phyloP scores from a whole-genome alignment of 2,329 filamentous ascomycete species.

The Eutypella sp. region DNA sequence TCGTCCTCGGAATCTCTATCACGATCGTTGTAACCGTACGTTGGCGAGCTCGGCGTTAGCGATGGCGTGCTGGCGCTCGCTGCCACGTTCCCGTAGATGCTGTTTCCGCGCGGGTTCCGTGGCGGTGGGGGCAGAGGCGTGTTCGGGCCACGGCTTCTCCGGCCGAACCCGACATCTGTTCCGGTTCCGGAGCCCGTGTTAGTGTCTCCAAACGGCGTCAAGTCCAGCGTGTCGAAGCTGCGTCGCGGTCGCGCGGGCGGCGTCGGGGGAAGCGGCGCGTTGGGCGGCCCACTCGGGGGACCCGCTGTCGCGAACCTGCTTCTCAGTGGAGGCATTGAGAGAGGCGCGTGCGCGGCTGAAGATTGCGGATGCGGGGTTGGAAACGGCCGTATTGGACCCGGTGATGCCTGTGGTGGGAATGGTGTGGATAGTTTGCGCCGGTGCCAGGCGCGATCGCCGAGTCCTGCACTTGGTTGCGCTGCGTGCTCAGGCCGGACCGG shows the following conservation, averaged over 20 bases:
- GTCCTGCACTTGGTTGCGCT: slow-evolving; percentile 8
- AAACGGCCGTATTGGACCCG: background rate
- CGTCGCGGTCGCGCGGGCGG: slow-evolving; percentile 13
- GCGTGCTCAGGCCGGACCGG: slow-evolving; percentile 9
- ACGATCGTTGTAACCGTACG: background rate
- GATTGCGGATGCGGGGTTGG: background rate
- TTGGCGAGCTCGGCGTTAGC: slow-evolving; percentile 2
- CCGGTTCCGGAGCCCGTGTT: background rate
- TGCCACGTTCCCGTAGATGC: slow-evolving; percentile 2
- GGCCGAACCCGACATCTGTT: too few species aligned
- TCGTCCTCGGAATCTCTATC: background rate
- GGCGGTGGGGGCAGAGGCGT: background rate
- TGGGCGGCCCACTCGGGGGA: slow-evolving; percentile 14
- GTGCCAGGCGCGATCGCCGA: slow-evolving; percentile 25
- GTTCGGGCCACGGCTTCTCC: background rate
- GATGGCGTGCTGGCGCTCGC: slow-evolving; percentile 6
- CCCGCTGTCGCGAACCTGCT: background rate
- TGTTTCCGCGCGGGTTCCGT: background rate
- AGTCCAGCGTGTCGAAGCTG: slow-evolving; percentile 11
- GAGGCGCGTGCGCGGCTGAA: background rate
- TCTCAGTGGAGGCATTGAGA: background rate
- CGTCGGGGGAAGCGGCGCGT: slow-evolving; percentile 13
- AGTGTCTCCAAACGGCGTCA: slow-evolving; percentile 4
- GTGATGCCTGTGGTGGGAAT: slow-evolving; percentile 10
- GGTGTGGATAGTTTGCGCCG: slow-evolving; percentile 19